Evolutionary conservation across 306 rosid genomes (phyloP).

Genomic region (Rosa lucieae): DNA sequence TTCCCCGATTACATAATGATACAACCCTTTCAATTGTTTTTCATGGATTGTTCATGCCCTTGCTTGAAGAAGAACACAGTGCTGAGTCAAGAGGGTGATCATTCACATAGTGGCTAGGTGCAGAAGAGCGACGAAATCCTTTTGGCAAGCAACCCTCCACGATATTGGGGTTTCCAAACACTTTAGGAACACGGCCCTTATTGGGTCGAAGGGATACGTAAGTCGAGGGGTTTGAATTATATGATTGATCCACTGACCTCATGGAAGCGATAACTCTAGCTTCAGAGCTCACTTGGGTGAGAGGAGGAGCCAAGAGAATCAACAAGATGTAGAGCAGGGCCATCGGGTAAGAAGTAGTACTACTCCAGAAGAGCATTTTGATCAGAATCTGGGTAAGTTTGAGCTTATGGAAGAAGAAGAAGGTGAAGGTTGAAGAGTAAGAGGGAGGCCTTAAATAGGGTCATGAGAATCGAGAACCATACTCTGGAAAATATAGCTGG

Average conservation of each 20-base stretch:
- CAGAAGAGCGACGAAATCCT: slow-evolving; percentile 51
- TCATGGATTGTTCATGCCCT: slow-evolving; percentile 38
- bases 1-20: slow-evolving; percentile 1
- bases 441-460: slow-evolving; percentile 52
- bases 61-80: slow-evolving; percentile 39
- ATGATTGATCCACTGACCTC: slow-evolving; percentile 34
- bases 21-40: neutral
- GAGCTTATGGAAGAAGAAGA: slow-evolving; percentile 6
- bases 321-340: slow-evolving; percentile 33
- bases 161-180: slow-evolving; percentile 2
- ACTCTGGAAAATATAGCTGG: neutral
- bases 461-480: slow-evolving; percentile 36
- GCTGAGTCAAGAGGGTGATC: slow-evolving; percentile 47
- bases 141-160: slow-evolving; percentile 67
- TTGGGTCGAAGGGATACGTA: slow-evolving; percentile 37
- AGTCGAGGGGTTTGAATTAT: slow-evolving; percentile 20
- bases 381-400: neutral
- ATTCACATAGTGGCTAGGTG: slow-evolving; percentile 62
- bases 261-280: slow-evolving; percentile 20
- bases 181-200: slow-evolving; percentile 10
- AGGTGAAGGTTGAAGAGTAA: slow-evolving; percentile 17
- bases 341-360: neutral
- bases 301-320: slow-evolving; percentile 32
- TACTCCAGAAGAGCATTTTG: slow-evolving; percentile 7
- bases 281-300: slow-evolving; percentile 7